Percentiles rank a stretch among this genome's conserved stretches.
Evolutionary conservation across 331 rosid genomes (phyloP).

Genomic region (Telfairia occidentalis): DNA sequence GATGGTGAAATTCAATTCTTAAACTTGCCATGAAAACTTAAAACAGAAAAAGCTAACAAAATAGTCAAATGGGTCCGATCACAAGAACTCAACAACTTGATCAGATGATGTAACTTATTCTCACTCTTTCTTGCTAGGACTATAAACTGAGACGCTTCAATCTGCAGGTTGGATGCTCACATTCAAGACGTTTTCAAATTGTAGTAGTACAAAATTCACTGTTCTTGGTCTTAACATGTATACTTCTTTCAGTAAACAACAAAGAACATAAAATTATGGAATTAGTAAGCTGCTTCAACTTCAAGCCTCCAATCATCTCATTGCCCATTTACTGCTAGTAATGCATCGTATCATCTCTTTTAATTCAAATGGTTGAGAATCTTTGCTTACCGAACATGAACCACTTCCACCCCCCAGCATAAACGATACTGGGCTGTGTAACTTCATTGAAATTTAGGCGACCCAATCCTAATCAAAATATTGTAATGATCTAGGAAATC

Average conservation of each 20-base stretch:
- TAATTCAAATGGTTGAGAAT: not conserved
- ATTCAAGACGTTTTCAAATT: not conserved
- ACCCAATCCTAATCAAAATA: not conserved
- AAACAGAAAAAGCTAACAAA: not conserved
- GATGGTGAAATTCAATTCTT: not conserved
- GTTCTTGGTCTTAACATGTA: not conserved
- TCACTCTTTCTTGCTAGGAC: not conserved
- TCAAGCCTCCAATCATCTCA: not conserved
- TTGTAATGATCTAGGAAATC: not conserved
- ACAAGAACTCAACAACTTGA: not conserved
- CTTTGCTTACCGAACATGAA: not conserved
- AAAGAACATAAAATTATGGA: not conserved
- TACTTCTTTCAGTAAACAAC: not conserved
- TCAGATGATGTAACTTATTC: not conserved
- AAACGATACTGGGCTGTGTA: not conserved
- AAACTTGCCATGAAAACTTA: not conserved
- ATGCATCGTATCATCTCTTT: not conserved
- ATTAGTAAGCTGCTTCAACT: not conserved
- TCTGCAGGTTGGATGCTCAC: not conserved
- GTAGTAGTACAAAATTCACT: not conserved
- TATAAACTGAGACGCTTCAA: not conserved
- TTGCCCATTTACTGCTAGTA: not conserved
- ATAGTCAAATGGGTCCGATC: not conserved
- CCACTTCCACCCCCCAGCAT: not conserved
- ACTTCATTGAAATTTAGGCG: not conserved